Percentiles rank a stretch among this genome's conserved stretches.
Conservation (phyloP, 441 rosid species). For the Pelargonium myrrhifolium region DNA sequence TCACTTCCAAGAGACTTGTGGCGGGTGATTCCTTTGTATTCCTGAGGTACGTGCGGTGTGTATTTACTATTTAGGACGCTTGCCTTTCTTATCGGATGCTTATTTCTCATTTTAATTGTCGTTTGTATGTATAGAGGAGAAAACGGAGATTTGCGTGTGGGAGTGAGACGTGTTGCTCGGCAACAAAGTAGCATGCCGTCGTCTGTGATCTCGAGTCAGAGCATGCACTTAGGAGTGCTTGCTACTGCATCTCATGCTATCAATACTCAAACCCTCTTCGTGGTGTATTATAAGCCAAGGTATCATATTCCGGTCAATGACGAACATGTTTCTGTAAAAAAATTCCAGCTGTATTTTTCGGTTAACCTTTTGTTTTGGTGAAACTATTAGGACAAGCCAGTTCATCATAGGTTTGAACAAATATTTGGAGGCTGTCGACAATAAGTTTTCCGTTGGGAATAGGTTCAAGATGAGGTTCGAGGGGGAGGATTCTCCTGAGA, state of each 20-base stretch:
- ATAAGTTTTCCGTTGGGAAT: constrained; percentile 59
- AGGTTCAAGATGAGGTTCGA: constrained; percentile 97
- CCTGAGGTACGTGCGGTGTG: constrained; percentile 45
- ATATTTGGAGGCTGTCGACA: constrained; percentile 52
- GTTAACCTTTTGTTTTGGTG: constrained; percentile 16
- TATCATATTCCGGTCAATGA: constrained; percentile 19
- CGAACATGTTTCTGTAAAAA: background rate
- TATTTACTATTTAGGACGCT: background rate
- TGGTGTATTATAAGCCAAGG: constrained; percentile 94
- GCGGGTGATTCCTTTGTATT: constrained; percentile 95
- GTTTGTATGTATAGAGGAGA: constrained; percentile 41
- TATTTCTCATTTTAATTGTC: constrained; percentile 3
- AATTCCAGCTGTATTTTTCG: constrained; percentile 36
- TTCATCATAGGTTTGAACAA: constrained; percentile 74
- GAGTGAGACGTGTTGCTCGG: constrained; percentile 59
- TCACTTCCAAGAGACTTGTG: constrained; percentile 74
- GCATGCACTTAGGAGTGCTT: constrained; percentile 97
- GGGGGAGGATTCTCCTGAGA: constrained; percentile 90
- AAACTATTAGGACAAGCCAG: constrained; percentile 60
- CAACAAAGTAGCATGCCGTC: constrained; percentile 75
- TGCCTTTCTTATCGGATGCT: background rate
- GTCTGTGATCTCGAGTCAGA: constrained; percentile 90
- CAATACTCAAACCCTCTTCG: constrained; percentile 57
- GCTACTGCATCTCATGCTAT: constrained; percentile 98
- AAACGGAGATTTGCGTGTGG: constrained; percentile 70